Conservation (phyloP, 169 alveolate genomes). For the Eimeria necatrix region DNA sequence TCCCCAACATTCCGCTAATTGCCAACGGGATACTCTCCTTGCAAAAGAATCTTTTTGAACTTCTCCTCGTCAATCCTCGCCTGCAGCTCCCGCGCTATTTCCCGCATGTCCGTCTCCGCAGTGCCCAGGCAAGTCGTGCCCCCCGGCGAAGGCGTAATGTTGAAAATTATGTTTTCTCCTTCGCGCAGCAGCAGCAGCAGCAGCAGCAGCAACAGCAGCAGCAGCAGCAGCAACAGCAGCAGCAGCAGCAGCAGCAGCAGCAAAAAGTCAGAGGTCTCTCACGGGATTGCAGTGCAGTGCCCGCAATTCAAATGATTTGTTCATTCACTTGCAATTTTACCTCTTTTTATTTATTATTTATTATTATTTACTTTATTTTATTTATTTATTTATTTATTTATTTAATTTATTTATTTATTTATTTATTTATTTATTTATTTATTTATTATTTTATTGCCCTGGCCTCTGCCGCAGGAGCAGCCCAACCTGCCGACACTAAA, state of each 20-base stretch:
- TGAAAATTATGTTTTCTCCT: constrained; percentile 89
- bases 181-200: constrained; percentile 27
- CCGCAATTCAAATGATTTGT: too few relatives aligned
- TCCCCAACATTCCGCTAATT: background rate
- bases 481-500: too few relatives aligned
- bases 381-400: too few relatives aligned
- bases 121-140: constrained; percentile 92
- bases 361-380: too few relatives aligned
- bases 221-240: background rate
- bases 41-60: constrained; percentile 83
- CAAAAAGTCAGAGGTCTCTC: background rate
- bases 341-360: too few relatives aligned
- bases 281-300: too few relatives aligned
- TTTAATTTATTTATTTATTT: too few relatives aligned
- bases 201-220: background rate
- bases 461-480: too few relatives aligned
- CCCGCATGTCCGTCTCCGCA: constrained; percentile 90
- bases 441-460: too few relatives aligned
- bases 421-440: too few relatives aligned
- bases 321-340: too few relatives aligned
- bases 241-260: background rate
- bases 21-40: constrained; percentile 88
- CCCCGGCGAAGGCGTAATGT: constrained; percentile 93
- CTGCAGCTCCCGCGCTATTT: constrained; percentile 87
- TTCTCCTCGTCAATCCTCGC: constrained; percentile 86